Evolutionary conservation across 441 rosid genomes (phyloP).

Genomic region (Biscutella auriculata): DNA sequence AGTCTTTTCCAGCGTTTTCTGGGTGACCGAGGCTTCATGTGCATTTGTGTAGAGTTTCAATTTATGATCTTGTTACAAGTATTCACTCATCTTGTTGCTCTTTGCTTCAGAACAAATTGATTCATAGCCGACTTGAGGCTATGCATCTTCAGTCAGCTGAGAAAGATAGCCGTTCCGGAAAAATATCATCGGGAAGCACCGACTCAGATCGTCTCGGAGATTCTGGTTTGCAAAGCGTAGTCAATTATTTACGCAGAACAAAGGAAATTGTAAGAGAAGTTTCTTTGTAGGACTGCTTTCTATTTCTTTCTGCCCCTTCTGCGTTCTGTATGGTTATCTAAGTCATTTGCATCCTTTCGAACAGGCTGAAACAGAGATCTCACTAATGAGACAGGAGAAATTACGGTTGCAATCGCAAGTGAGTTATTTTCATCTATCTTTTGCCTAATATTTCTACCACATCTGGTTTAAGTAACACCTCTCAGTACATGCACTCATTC

Average conservation of each 20-base stretch:
- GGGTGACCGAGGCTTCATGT: not conserved
- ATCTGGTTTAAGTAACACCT: not conserved
- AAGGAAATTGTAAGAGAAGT: slow-evolving; percentile 68
- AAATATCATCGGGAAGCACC: slow-evolving; percentile 27
- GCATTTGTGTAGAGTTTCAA: not conserved
- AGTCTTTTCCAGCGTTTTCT: not conserved
- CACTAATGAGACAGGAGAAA: slow-evolving; percentile 87
- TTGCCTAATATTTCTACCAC: not conserved
- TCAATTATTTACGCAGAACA: slow-evolving; percentile 73
- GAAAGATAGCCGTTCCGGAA: slow-evolving; percentile 57
- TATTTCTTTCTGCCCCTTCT: not conserved
- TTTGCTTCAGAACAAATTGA: slow-evolving; percentile 64
- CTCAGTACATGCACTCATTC: not conserved
- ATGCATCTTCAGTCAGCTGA: slow-evolving; percentile 78
- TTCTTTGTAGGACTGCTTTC: not conserved
- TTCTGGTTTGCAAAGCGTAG: slow-evolving; percentile 71
- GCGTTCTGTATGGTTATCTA: not conserved
- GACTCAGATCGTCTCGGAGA: slow-evolving; percentile 37
- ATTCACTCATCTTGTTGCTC: slow-evolving; percentile 3
- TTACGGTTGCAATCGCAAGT: slow-evolving; percentile 84
- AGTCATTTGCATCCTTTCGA: slow-evolving; percentile 7
- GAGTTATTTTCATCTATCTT: slow-evolving; percentile 19
- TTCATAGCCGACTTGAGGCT: slow-evolving; percentile 85
- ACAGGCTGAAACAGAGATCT: slow-evolving; percentile 94
- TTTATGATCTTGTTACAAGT: not conserved